Evolutionary conservation across 345 rosid species (phyloP), one percentile per base, ranked within the genome.

Genomic region (Syzygium grande): DNA sequence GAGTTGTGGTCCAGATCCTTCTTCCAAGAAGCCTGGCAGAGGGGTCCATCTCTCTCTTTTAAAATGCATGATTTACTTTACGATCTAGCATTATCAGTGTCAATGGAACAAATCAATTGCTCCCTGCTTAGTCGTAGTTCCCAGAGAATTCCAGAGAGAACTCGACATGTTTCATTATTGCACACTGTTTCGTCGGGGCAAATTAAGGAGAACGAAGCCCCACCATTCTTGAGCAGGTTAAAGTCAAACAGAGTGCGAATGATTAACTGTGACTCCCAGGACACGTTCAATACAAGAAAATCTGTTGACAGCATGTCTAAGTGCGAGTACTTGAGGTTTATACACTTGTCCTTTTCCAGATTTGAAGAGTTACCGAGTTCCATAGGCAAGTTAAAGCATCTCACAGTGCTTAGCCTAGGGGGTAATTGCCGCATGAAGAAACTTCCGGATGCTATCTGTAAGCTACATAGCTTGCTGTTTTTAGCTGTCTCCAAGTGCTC

Each of bases 21-120:
- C 58, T 87, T 90, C 10, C 90, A 89, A 53, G 52, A 85, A 11
- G 25, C n/a, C n/a, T 56, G 5, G 86, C 12, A 85, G 63, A 19
- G 29, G n/a, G 22, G 68, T 54, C 51, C 63, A 52, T 11, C 29
- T 85, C 63, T 61, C 29, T 11, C n/a, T 4, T 86, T 85, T 23
- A 88, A 59, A 85, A 88, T 87, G 87, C 91, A 88, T 51, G 90
- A 88, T 53, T 73, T 89, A 49, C 55, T 89, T 11, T 89, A 85
- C 51, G 88, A 87, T 51, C 90, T 88, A 6, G 90, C 89, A 85
- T 84, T 84, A 30, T 85, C 65, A 38, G 88, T 84, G 5, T 65
- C 78, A 30, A 30, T 22, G 8, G 11, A 65, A 65, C 43, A 65
- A 65, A 34, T 65, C 41, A 22, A 0, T 30, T 65, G 43, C 6